Conservation (phyloP, 768 basidiomycete genomes). For the Suillus luteus region DNA sequence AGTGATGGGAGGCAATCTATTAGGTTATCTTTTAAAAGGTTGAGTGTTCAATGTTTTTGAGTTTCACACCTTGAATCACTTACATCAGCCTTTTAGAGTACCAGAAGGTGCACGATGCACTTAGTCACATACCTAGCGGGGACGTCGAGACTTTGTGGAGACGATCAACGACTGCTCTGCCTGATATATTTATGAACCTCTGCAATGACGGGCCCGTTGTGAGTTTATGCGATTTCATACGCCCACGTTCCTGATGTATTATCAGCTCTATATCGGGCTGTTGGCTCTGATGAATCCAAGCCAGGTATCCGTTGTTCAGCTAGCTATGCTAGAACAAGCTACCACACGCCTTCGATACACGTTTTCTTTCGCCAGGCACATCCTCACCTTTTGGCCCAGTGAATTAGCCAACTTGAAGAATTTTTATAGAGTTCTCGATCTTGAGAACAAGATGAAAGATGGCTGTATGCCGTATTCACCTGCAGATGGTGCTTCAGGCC, state of each 20-base stretch:
- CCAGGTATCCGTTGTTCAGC: constrained; percentile 30
- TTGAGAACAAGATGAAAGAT: constrained; percentile 29
- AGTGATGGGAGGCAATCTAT: constrained; percentile 25
- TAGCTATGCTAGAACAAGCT: constrained; percentile 33
- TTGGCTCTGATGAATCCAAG: constrained; percentile 28
- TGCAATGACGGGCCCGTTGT: constrained; percentile 24
- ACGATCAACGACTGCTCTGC: constrained; percentile 9
- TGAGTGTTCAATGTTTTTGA: neutral
- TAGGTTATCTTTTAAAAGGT: constrained; percentile 21
- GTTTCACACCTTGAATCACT: neutral
- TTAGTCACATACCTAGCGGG: constrained; percentile 21
- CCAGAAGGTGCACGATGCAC: constrained; percentile 20
- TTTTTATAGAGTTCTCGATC: constrained; percentile 25
- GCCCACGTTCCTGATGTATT: neutral
- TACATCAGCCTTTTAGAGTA: constrained; percentile 21
- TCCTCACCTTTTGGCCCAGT: constrained; percentile 14
- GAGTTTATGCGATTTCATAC: neutral
- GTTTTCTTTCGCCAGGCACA: constrained; percentile 13
- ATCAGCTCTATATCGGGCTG: constrained; percentile 33
- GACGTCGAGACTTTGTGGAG: constrained; percentile 18
- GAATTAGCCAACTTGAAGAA: constrained; percentile 23
- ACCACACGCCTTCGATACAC: constrained; percentile 26
- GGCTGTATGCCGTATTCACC: constrained; percentile 29
- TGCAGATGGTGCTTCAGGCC: constrained; percentile 16
- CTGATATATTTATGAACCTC: constrained; percentile 13